These are phyloP conservation scores for Barnettozyma sucrosica DNA, from an alignment of 805 yeast genomes.

Conservation along the genomic window DNA sequence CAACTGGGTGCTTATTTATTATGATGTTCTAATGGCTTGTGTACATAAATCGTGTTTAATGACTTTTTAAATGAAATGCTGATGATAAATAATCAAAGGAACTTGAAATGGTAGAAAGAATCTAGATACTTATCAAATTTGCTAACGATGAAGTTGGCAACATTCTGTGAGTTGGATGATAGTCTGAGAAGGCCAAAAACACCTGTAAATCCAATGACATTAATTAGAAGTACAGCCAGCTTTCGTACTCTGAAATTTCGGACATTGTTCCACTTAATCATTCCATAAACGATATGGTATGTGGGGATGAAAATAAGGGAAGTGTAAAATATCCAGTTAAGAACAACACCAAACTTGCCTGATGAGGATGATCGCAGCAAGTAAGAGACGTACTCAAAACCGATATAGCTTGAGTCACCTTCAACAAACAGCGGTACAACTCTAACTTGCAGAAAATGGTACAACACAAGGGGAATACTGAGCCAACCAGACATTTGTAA, in stretches of 20 bases:
- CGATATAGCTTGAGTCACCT: conserved; percentile 58
- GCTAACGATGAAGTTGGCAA: conserved; percentile 15
- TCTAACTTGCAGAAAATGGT: conserved; percentile 46
- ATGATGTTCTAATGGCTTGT: neutral
- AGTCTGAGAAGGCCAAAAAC: conserved; percentile 32
- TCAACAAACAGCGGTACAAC: conserved; percentile 47
- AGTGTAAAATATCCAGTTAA: conserved; percentile 30
- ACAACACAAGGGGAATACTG: conserved; percentile 37
- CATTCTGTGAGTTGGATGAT: conserved; percentile 3
- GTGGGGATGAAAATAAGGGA: conserved; percentile 33
- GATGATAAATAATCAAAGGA: neutral
- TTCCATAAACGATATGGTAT: conserved; percentile 54
- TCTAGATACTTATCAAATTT: conserved; percentile 18
- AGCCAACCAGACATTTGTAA: conserved; percentile 55
- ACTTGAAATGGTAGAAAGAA: conserved; percentile 5
- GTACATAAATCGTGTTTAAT: neutral
- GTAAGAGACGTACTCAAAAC: conserved; percentile 45
- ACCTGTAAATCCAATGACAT: conserved; percentile 29
- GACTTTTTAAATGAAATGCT: neutral
- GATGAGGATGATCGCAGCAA: conserved; percentile 25
- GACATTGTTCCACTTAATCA: conserved; percentile 39
- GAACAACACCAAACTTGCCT: conserved; percentile 19
- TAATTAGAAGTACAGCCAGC: conserved; percentile 39
- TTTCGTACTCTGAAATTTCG: conserved; percentile 36
- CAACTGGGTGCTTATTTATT: neutral